phyloP scores from a whole-genome alignment of 2,329 filamentous ascomycete genomes.

The Kalmusia sp. region DNA sequence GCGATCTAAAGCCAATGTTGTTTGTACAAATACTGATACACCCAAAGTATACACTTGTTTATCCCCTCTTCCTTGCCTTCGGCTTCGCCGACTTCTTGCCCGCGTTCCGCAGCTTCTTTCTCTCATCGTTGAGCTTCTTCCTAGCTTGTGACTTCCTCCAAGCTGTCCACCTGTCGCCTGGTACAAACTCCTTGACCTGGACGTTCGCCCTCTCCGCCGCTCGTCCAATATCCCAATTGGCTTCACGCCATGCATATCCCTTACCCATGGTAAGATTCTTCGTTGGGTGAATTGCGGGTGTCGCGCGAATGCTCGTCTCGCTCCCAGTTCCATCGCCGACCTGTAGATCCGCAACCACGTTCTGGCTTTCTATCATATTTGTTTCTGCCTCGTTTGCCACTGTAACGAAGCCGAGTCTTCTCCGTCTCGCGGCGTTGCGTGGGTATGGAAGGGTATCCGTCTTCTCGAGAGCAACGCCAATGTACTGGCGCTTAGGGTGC shows the following conservation, averaged over 20 bases:
- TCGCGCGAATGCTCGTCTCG: constrained; percentile 25
- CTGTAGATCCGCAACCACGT: constrained; percentile 29
- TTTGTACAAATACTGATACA: constrained; percentile 35
- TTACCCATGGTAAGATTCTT: constrained; percentile 47
- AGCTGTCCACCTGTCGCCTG: constrained; percentile 67
- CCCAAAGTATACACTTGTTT: constrained; percentile 14
- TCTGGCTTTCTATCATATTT: constrained; percentile 20
- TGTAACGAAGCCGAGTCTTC: constrained; percentile 77
- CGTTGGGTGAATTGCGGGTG: constrained; percentile 40
- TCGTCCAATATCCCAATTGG: constrained; percentile 73
- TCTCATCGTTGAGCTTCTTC: constrained; percentile 60
- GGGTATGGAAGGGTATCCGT: constrained; percentile 81
- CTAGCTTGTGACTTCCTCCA: constrained; percentile 67
- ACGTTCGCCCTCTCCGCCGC: constrained; percentile 67
- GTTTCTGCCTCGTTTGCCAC: constrained; percentile 45
- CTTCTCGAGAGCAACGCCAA: constrained; percentile 88
- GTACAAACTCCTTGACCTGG: constrained; percentile 62
- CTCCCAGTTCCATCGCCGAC: constrained; percentile 25
- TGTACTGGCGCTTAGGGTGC: constrained; percentile 90
- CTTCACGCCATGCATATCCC: constrained; percentile 69
- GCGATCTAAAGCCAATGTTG: constrained; percentile 6
- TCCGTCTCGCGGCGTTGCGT: constrained; percentile 73
- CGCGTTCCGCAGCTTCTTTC: constrained; percentile 61
- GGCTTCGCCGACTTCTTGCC: constrained; percentile 41
- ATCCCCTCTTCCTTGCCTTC: constrained; percentile 34